Base-by-base conservation (phyloP, 2,329 filamentous ascomycete species). In the Sordariomycetes sp. region DNA sequence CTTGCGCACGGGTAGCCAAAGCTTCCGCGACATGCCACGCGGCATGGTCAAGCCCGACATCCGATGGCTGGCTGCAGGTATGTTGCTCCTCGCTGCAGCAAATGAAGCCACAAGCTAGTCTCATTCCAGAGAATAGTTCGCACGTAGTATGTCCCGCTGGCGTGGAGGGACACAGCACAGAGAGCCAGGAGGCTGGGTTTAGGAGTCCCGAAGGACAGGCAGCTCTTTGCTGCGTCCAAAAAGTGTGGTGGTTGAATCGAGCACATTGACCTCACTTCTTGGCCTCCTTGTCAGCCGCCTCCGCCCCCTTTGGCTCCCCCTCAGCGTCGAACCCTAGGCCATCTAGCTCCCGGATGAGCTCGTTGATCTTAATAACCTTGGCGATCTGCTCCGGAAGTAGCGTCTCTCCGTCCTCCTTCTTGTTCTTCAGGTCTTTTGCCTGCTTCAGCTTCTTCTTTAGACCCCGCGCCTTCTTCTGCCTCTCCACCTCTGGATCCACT, bases 301-400 rank as follows among this genome's bases (percentile, higher is more conserved):
- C 62, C 2, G 55, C 16, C 50, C 65, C 63, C 63, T 77, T 78
- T 1, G 74, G 72, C 62, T 92, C 88, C 2, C 87, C 90, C 11
- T 95, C 88, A 1, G 82, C 74, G 69, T 95, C 88, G 62, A 97
- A 90, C 0, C 93, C 93, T 32, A 99, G 77, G 2, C 82, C 80
- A 65, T 95, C 89, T 59, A 99, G 75, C 69, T 97, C 92, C 14
- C 91, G 83, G 59, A 97, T 86, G 55, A 99, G 80, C 75, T 99
- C 94, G 62, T 90, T 90, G 70, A 99, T 96, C 73, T 94, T 96
- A 70, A 96, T 95, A 58, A 99, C 90, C 76, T 99, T 99, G 65
- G 93, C 91, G 62, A 97, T 87, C 74, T 99, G 94, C 74, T 99
- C 94, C 0, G 92, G 93, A 28, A 97, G 78, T 61, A 99, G 74